Base-by-base conservation (phyloP, 352 stramenopile species). In the Phytopythium helicoides region DNA sequence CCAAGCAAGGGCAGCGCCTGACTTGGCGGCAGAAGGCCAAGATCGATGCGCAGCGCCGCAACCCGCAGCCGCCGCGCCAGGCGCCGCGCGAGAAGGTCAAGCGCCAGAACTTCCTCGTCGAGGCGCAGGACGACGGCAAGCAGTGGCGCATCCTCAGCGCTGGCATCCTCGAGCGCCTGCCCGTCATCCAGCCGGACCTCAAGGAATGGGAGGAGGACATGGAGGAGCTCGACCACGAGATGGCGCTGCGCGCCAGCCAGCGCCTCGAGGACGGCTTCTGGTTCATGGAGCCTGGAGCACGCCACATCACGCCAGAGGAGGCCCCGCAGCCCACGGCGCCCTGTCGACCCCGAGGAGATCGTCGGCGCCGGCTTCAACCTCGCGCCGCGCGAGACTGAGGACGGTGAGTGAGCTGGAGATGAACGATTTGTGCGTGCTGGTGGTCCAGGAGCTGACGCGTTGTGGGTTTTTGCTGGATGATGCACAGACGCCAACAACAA, bases 191-290 rank as follows among this genome's bases (percentile, higher is more conserved):
- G 66, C 81, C 81, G 16, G 84, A 94, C 56, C 52, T 79, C 11
- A 66, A 80, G 57, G 65, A 86, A 58, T 94, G 81, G 75, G 81
- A 90, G 52, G 52, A 83, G 58, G 83, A 90, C 56, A 87, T 77
- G 38, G 70, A 81, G 53, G 66, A 79, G 44, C 81, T 92, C 75
- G 58, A 86, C 58, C 80, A 92, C 60, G 82, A 92, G 63, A 88
- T 88, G 53, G 65, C 63, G 22, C 65, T 94, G 35, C 81, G 81
- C n/a, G 64, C 84, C 26, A 78, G 84, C 59, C 80, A 91, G 79
- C 68, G 83, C 38, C 41, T 94, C 28, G 80, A 89, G 38, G 78
- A 92, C 34, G 81, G 86, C 41, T 94, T 94, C 51, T 94, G 83
- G 83, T 90, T 89, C 66, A 86, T 87, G 69, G 83, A 94, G 54